Conservation (phyloP, 179 eudicot genomes). For the Beta lomatogona region DNA sequence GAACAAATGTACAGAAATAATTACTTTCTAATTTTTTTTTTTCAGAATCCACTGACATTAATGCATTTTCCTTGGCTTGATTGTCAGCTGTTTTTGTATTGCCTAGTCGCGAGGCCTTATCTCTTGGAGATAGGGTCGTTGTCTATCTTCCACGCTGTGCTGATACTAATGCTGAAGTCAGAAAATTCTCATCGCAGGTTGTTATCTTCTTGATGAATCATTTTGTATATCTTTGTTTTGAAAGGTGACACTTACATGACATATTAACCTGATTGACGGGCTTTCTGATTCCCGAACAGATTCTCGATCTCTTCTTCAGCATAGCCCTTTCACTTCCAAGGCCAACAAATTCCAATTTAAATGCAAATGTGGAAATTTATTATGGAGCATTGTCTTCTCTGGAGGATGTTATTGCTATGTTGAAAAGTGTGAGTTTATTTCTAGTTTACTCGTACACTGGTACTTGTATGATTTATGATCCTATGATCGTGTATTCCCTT, state of each 20-base stretch:
- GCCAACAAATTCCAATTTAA: slow-evolving; percentile 51
- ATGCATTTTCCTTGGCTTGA: slow-evolving; percentile 11
- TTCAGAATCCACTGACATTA: slow-evolving; percentile 4
- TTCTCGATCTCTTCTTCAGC: slow-evolving; percentile 86
- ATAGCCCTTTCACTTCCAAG: slow-evolving; percentile 85
- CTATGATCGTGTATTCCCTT: not conserved
- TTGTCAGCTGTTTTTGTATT: slow-evolving; percentile 79
- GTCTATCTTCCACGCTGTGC: slow-evolving; percentile 96
- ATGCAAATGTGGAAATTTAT: slow-evolving; percentile 57
- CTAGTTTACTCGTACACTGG: not conserved
- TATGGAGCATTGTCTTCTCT: slow-evolving; percentile 84
- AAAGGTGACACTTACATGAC: not conserved
- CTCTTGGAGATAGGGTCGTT: slow-evolving; percentile 88
- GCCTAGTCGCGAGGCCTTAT: slow-evolving; percentile 95
- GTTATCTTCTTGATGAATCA: slow-evolving; percentile 25
- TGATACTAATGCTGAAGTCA: slow-evolving; percentile 84
- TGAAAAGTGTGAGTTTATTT: slow-evolving; percentile 72
- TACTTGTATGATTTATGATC: not conserved
- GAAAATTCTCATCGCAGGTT: slow-evolving; percentile 90
- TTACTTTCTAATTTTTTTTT: not conserved
- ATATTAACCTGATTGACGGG: not conserved
- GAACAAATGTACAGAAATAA: not conserved
- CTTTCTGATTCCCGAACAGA: slow-evolving; percentile 46
- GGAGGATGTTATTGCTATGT: slow-evolving; percentile 91
- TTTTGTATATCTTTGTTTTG: slow-evolving; percentile 7